Base-by-base conservation (phyloP, 2,329 filamentous ascomycete species). In the Orbilia quercus region DNA sequence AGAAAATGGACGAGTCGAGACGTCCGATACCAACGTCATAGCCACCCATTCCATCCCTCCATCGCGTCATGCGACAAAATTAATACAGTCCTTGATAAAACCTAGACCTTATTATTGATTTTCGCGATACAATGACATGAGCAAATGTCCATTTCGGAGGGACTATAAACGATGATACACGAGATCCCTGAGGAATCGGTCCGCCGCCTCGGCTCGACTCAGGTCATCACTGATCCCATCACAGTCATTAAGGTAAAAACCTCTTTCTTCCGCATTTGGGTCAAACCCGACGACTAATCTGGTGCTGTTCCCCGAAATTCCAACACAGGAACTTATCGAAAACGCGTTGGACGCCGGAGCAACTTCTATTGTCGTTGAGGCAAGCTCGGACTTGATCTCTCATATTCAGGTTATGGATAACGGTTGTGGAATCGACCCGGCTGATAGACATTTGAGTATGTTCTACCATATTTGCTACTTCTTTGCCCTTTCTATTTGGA, bases 331-430 rank as follows among this genome's bases (percentile, higher is more conserved):
- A 78, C 84, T 90, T 40, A 79, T 90, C 40, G 88, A 90, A 73
- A 90, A 90, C 78, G 83, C 87, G n/a, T 82, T 90, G 9, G 88
- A 90, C 80, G 87, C 87, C 3, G 81, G 82, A 48, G 86, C 88
- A 0, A 84, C 85, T 1, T 83, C 84, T 0, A 81, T 90, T 38
- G 81, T 82, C 7, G 79, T 90, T 36, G 87, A 89, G 71, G 83
- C 89, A 5, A 83, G 85, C 11, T 77, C 80, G 50, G 88, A 89
- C 75, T 84, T 85, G 0, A 79, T 90, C 57, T 87, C 88, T 76
- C 77, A 83, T n/a, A 85, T 90, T 28, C 86, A 88, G 75, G 83
- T 89, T 47, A 86, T 83, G 63, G 86, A 88, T 79, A 89, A 89
- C 79, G 88, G 88, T 6, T 83, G 85, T 76, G 88, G 88, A 1